These are phyloP conservation scores for Hypoxylon crocopeplum DNA, from an alignment of 495 filamentous ascomycete species.

Conservation along the genomic window DNA sequence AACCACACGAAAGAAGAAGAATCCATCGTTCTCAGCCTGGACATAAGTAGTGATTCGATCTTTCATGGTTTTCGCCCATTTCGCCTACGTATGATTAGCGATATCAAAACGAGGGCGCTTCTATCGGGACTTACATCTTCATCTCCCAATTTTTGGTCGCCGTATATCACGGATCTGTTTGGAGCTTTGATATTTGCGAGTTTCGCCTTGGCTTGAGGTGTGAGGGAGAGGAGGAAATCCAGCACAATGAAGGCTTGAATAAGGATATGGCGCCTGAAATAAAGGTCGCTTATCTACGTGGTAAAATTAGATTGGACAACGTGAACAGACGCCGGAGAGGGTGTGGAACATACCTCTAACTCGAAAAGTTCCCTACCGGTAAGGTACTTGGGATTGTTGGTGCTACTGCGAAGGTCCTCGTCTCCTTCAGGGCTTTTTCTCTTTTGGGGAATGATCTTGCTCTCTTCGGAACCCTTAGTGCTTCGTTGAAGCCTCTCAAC, in stretches of 20 bases:
- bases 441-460: constrained; percentile 55
- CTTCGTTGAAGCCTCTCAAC: constrained; percentile 71
- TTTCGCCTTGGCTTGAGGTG: constrained; percentile 79
- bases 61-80: constrained; percentile 80
- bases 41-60: constrained; percentile 79
- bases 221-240: constrained; percentile 90
- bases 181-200: constrained; percentile 66
- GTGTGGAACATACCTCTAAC: constrained; percentile 70
- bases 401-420: constrained; percentile 57
- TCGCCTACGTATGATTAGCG: constrained; percentile 49
- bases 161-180: constrained; percentile 88
- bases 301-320: constrained; percentile 21
- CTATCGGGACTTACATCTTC: constrained; percentile 71
- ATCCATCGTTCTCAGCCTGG: constrained; percentile 76
- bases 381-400: constrained; percentile 93
- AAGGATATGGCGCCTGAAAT: constrained; percentile 90
- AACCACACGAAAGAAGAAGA: constrained; percentile 94
- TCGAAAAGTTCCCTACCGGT: constrained; percentile 95
- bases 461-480: constrained; percentile 41
- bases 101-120: neutral
- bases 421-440: constrained; percentile 65
- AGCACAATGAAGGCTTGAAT: constrained; percentile 93
- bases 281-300: constrained; percentile 81
- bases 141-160: constrained; percentile 72
- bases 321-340: neutral